Base-by-base conservation (phyloP, 1,284 basidiomycete species). In the Ustilago bromivora region DNA sequence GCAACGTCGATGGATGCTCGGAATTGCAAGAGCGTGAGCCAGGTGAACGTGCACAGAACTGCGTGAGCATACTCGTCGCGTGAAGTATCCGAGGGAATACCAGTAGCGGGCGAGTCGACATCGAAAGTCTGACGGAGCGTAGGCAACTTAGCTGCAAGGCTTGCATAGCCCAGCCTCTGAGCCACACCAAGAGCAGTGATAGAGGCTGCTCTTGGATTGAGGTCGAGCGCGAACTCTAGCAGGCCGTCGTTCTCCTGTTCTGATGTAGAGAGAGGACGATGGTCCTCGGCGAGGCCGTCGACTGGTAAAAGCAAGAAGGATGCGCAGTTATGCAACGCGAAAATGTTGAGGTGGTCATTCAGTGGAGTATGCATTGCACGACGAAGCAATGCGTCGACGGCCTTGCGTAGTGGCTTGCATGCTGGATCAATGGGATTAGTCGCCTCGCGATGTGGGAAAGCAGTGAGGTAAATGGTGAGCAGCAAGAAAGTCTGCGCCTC, bases 1-100 rank as follows among this genome's bases (percentile, higher is more conserved):
- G 74, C 74, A 15, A 77, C 62, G 53, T 77, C 74, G 38, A 77
- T 63, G 10, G 74, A 66, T 15, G 66, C 55, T 31, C 74, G 74
- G 31, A 69, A 70, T 7, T 77, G 74, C 7, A 72, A 60, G 3
- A 77, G 52, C 4, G 66, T 60, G 38, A 77, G 59, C 74, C 74
- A 77, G 1, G 73, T 76, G 53, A 71, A 76, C 23, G 65, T 71
- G 57, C 64, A 71, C 40, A 71, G 41, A 34, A 76, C 68, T 12
- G 73, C 73, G n/a, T 76, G 68, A 0, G 69, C 73, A 17, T 61
- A 68, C n/a, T 71, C 68, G 52, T 76, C 73, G 31, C 65, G 63
- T 12, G 49, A 41, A 7, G 57, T 13, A 15, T 66, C 73, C 49
- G 35, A 49, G 19, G 32, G 7, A 19, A 57, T 28, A 3, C 55